Evolutionary conservation across 768 basidiomycete genomes (phyloP), one percentile per base, ranked within the genome.

Genomic region (Amanita jacksonii): DNA sequence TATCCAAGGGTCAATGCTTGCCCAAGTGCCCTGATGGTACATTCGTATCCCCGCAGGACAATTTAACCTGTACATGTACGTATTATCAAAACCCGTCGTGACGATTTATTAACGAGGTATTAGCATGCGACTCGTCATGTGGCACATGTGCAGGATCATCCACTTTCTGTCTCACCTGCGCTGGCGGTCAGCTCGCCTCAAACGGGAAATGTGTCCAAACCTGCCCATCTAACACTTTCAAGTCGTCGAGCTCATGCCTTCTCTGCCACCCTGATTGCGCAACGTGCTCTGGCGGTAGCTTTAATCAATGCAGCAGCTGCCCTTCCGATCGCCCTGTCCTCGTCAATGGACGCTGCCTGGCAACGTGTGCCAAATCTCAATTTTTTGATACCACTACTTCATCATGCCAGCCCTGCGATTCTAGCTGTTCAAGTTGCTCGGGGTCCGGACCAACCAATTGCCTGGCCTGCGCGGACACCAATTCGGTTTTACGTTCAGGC

Each of bases 231-330:
- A 73, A 72, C 47, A 77, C 80, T 1, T 84, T 88, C 65, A 62
- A 74, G 40, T 73, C 83, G 5, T 69, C 75, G 7, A 72, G 76
- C 6, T 62, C 76, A 12, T 92, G 89, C 61, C 58, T 79, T 38
- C 50, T 76, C 6, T 93, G 89, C 61, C 85, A 91, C 52, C 76
- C 85, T 0, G 88, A 91, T 59, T 93, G 89, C 51, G 70, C 74
- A 9, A 76, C 80, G 8, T 93, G 89, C 60, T 74, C 77, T 9
- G 85, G 85, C 6, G 61, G 70, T 36, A 68, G 73, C 0, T 86
- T 86, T 63, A 81, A 73, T 53, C 80, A 90, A 57, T 93, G 89
- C 63, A 66, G 76, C 1, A 73, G 77, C 36, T 91, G 87, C 55
- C 71, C 77, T 15, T 54, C 79, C 18, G 62, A 67, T 13, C 73